Conservation (phyloP, 1,284 basidiomycete genomes). For the Meira miltonrushii region DNA sequence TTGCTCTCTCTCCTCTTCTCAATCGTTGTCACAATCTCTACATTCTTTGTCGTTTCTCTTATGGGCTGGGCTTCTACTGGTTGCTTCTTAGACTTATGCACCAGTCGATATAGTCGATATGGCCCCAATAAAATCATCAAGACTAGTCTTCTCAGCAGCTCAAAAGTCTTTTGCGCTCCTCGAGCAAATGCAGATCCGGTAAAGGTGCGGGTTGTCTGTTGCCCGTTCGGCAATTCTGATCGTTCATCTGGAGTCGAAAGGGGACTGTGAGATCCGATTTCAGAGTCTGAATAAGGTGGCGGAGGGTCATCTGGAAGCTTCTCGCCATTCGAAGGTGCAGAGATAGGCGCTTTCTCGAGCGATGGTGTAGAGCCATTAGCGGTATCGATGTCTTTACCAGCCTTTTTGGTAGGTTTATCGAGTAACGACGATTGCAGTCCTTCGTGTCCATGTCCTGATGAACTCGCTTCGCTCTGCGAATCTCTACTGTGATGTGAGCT, state of each 20-base stretch:
- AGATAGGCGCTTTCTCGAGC: background rate
- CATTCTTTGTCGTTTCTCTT: background rate
- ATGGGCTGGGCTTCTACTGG: background rate
- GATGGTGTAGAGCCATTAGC: background rate
- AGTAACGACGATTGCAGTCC: background rate
- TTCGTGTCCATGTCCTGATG: background rate
- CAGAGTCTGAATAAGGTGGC: constrained; percentile 10
- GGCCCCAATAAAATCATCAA: constrained; percentile 12
- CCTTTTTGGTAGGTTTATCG: constrained; percentile 3
- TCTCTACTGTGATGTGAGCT: background rate
- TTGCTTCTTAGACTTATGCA: background rate
- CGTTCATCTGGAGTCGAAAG: background rate
- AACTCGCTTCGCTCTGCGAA: background rate
- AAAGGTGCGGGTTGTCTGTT: background rate
- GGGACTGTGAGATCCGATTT: background rate
- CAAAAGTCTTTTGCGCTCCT: background rate
- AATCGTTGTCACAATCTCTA: background rate
- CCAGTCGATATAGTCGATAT: background rate
- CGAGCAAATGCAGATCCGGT: background rate
- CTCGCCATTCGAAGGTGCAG: background rate
- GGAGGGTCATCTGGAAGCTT: constrained; percentile 4
- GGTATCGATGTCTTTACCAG: background rate
- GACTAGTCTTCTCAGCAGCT: background rate
- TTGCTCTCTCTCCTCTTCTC: constrained; percentile 1
- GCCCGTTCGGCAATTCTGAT: background rate